Percentiles rank a stretch among this genome's conserved stretches.
These are phyloP conservation scores for Stemphylium beticola DNA, from an alignment of 2,329 filamentous ascomycete species.

Conservation along the genomic window DNA sequence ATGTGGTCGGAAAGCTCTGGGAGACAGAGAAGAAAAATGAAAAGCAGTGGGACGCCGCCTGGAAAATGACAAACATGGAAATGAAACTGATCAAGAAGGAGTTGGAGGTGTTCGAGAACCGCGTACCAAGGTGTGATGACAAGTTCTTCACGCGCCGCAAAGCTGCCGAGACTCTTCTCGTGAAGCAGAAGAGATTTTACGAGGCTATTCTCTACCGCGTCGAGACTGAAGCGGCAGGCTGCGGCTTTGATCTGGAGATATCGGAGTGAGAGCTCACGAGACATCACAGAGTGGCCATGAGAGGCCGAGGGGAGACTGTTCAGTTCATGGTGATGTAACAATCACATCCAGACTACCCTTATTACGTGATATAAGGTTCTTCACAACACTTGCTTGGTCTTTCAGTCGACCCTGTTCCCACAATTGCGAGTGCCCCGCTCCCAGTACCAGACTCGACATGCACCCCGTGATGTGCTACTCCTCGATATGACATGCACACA, in stretches of 20 bases:
- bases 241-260: neutral
- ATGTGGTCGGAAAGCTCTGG: neutral
- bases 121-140: neutral
- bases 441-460: neutral
- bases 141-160: neutral
- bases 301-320: neutral
- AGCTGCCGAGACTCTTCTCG: neutral
- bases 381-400: conserved; percentile 2
- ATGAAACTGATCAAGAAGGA: neutral
- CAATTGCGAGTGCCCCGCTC: neutral
- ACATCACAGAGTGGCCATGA: too few relatives aligned
- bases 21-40: neutral
- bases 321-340: neutral
- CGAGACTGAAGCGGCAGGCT: neutral
- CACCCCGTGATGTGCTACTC: too few relatives aligned
- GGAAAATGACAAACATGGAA: neutral
- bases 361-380: neutral
- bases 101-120: neutral
- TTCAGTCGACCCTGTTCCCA: neutral
- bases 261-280: too few relatives aligned
- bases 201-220: neutral
- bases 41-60: neutral
- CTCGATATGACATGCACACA: too few relatives aligned
- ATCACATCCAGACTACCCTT: neutral
- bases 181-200: neutral